A percentile compares a stretch with the other conserved stretches of the same genome.
Evolutionary conservation across 2,329 filamentous ascomycete genomes (phyloP).

Genomic region (Fusarium nygamai): DNA sequence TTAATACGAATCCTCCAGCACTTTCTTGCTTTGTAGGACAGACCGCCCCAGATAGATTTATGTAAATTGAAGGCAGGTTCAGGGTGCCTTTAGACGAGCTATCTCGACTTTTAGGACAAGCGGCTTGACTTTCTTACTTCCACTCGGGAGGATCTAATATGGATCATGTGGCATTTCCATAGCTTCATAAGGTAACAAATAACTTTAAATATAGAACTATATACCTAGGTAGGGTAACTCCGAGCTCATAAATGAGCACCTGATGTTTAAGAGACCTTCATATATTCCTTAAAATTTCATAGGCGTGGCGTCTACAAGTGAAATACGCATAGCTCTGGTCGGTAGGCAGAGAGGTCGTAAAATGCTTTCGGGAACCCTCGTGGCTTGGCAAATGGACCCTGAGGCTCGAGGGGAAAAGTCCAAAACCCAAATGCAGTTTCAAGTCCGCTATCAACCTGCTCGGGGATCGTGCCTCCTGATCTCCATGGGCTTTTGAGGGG

Average conservation of each 20-base stretch:
- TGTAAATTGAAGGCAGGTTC: neutral
- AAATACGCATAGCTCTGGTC: neutral
- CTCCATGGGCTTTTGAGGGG: no score
- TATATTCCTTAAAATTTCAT: rapidly evolving
- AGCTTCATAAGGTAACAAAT: rapidly evolving
- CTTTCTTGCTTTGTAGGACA: neutral
- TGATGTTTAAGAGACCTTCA: no score
- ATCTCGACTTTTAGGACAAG: neutral
- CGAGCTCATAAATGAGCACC: neutral
- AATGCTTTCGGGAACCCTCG: neutral
- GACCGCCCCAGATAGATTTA: neutral
- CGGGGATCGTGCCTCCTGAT: neutral
- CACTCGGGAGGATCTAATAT: neutral
- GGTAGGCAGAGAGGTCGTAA: neutral
- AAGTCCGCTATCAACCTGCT: neutral
- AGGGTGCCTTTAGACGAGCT: no score
- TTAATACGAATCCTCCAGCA: rapidly evolving
- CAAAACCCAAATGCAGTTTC: neutral
- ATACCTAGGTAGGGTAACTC: no score
- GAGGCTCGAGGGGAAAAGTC: neutral
- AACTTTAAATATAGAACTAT: rapidly evolving
- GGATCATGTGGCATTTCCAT: neutral
- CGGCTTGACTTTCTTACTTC: neutral
- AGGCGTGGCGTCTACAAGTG: neutral
- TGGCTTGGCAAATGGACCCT: neutral